Evolutionary conservation across 441 rosid genomes (phyloP), one percentile per base, ranked within the genome.

Genomic region (Bocquillonia castaneifolia): DNA sequence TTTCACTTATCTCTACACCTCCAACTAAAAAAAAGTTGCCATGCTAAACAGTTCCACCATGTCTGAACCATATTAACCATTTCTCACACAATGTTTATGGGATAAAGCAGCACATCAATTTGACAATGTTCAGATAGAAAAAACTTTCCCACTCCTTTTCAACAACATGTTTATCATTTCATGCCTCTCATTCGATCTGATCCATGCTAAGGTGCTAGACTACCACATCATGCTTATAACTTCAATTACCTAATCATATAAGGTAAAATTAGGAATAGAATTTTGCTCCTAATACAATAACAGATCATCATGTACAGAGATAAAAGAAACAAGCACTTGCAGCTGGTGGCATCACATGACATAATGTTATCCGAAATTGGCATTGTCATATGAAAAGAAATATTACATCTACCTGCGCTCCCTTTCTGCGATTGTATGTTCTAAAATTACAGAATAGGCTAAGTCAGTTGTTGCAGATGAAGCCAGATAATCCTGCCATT

Each of bases 361-460:
- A 26, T 22, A 44, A 13, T 23, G n/a, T 13, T 8, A 57, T 8
- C 64, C 45, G 45, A 12, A 54, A 34, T 31, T 5, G 20, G 15
- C 31, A 68, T 2, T 23, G 3, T 34, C 40, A 64, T 68, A 48
- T 29, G 22, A 59, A 42, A 63, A 59, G 10, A 42, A 52, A 57
- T 23, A 73, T 54, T 48, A 66, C 37, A 68, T 60, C 77, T 81
- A 94, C 99, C 99, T 95, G 80, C 96, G 97, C 77, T 95, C 99
- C 79, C 93, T 92, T 79, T 95, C 99, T 39, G 98, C 88, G 68
- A 87, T 81, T 37, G 99, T 86, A 81, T 92, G 99, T 73, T 92
- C 99, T 76, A 95, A 81, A 75, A 95, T 83, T 71, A 92, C 90
- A 86, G 78, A 67, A 74, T 88, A 95, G 14, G 99, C 90, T 78